phyloP scores from a whole-genome alignment of 2,329 filamentous ascomycete species.

The Sporothrix euskadiensis region DNA sequence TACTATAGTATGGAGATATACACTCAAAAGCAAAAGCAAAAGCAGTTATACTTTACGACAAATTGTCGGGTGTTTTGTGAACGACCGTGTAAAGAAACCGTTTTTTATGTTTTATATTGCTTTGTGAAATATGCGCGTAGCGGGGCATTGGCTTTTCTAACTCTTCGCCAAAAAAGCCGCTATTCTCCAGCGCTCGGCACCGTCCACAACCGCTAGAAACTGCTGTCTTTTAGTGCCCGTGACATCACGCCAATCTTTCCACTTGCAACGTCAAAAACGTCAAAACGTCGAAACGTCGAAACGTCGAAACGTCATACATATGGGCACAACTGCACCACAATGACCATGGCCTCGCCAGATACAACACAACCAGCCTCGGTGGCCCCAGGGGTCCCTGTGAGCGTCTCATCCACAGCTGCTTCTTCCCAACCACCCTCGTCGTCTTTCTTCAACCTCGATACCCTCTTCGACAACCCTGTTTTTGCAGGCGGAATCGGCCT shows the following conservation, averaged over 20 bases:
- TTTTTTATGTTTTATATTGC: background rate
- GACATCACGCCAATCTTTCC: background rate
- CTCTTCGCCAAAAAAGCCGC: background rate
- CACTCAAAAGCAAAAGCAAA: background rate
- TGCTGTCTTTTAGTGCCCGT: conserved; percentile 1
- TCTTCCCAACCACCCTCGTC: background rate
- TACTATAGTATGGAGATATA: conserved; percentile 18
- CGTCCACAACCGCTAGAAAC: background rate
- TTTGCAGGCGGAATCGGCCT: conserved; percentile 81
- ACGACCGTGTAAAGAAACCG: background rate
- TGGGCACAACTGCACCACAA: conserved; percentile 11
- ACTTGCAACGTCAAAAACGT: background rate
- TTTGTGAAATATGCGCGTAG: conserved; percentile 18
- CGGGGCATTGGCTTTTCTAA: conserved; percentile 10
- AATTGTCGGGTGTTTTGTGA: background rate
- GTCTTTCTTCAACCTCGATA: conserved; percentile 47
- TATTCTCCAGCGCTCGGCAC: conserved; percentile 2
- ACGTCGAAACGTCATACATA: background rate
- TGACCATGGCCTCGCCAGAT: conserved; percentile 25
- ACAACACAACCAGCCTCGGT: conserved; percentile 14
- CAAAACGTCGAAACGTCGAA: background rate
- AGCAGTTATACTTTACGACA: background rate
- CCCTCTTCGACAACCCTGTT: conserved; percentile 63
- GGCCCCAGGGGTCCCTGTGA: background rate
- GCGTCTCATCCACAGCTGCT: background rate